Percentiles rank a stretch among this genome's conserved stretches.
These are phyloP conservation scores for Candida taoyuanica DNA, from an alignment of 805 yeast species.

Conservation along the genomic window DNA sequence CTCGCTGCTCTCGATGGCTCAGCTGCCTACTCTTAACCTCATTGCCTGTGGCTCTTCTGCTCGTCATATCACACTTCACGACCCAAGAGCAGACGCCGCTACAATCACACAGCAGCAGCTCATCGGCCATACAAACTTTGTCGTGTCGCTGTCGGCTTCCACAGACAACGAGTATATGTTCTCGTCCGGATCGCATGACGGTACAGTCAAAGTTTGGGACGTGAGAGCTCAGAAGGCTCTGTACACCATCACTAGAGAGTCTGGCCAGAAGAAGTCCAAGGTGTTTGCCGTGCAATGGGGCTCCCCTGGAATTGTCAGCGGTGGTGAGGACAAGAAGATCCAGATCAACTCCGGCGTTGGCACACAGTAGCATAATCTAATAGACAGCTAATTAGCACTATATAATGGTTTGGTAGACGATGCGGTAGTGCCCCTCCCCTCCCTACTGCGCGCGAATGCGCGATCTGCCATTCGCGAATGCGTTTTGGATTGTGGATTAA, in stretches of 20 bases:
- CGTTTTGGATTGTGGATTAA: no score
- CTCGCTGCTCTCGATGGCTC: conserved; percentile 72
- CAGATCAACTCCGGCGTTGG: conserved; percentile 59
- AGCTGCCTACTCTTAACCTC: conserved; percentile 61
- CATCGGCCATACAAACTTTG: conserved; percentile 88
- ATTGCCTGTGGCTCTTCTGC: conserved; percentile 95
- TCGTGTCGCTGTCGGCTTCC: conserved; percentile 66
- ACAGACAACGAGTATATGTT: conserved; percentile 81
- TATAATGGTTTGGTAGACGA: no score
- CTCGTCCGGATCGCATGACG: conserved; percentile 93
- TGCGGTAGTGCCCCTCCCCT: no score
- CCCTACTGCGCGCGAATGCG: no score
- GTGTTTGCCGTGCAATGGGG: conserved; percentile 90
- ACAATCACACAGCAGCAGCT: conserved; percentile 68
- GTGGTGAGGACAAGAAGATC: conserved; percentile 90
- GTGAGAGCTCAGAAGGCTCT: conserved; percentile 78
- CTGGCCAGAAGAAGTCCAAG: conserved; percentile 46
- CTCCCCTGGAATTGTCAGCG: conserved; percentile 74
- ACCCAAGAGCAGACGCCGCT: conserved; percentile 69
- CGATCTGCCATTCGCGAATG: no score
- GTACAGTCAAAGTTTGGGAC: conserved; percentile 94
- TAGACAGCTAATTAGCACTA: no score
- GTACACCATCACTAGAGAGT: conserved; percentile 77
- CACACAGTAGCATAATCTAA: conserved; percentile 1
- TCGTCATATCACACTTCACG: conserved; percentile 92